Conservation (phyloP, 345 rosid genomes). For the Salix exigua region DNA sequence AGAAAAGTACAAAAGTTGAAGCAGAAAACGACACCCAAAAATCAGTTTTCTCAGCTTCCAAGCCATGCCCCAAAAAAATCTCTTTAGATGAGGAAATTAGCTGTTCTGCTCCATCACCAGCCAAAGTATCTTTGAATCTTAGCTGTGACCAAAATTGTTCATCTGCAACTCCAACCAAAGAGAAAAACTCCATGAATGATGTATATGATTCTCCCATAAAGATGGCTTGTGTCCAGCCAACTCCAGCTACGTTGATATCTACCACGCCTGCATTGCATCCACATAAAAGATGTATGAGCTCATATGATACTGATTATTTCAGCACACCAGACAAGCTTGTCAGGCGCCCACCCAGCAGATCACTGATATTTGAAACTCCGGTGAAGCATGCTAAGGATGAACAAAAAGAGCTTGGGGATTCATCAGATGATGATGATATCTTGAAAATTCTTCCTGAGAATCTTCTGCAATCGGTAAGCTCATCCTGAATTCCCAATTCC, state of each 20-base stretch:
- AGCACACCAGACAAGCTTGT: constrained; percentile 45
- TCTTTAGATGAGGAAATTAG: constrained; percentile 18
- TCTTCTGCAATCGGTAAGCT: constrained; percentile 62
- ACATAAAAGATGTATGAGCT: constrained; percentile 54
- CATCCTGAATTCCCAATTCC: not conserved
- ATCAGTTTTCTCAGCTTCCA: constrained; percentile 14
- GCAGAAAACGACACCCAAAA: constrained; percentile 6
- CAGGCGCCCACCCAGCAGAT: constrained; percentile 58
- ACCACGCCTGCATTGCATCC: constrained; percentile 37
- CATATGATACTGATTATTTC: constrained; percentile 45
- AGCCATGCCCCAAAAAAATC: constrained; percentile 6
- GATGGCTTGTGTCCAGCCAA: constrained; percentile 30
- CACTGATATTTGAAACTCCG: constrained; percentile 57
- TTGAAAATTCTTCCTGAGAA: constrained; percentile 47
- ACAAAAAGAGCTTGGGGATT: constrained; percentile 17
- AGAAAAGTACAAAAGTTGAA: constrained; percentile 10
- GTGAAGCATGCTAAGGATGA: constrained; percentile 32
- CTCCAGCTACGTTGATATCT: constrained; percentile 50
- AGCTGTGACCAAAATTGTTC: constrained; percentile 1
- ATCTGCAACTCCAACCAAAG: constrained; percentile 44
- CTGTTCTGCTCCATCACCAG: constrained; percentile 25
- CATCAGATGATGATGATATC: constrained; percentile 40
- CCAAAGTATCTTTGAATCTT: constrained; percentile 17
- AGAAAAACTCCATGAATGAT: constrained; percentile 2
- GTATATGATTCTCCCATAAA: constrained; percentile 22